phyloP scores from a whole-genome alignment of 345 rosid genomes.

The Pistacia integerrima region DNA sequence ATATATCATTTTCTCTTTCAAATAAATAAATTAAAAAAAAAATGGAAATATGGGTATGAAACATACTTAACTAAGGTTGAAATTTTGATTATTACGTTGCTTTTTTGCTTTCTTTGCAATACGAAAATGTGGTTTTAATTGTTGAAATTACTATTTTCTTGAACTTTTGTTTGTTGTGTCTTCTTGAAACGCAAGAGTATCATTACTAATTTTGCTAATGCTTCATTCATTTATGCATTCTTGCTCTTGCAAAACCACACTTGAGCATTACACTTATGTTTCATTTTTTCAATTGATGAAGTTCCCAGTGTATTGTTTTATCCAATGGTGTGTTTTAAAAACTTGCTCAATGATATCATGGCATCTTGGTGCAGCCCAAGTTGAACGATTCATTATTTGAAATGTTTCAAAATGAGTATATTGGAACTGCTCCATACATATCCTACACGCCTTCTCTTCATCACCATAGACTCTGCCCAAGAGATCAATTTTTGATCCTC shows the following conservation, averaged over 20 bases:
- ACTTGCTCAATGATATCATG: conserved; percentile 6
- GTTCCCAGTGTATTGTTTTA: not conserved
- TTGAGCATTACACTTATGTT: not conserved
- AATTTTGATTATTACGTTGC: not conserved
- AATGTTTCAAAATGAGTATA: no score
- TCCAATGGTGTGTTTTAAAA: not conserved
- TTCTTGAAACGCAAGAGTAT: not conserved
- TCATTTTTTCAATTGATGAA: conserved; percentile 3
- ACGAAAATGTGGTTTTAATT: not conserved
- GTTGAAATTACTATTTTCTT: not conserved
- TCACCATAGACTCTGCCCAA: conserved; percentile 79
- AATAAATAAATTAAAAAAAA: no score
- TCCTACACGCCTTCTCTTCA: conserved; percentile 82
- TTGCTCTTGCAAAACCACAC: not conserved
- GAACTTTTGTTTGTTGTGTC: not conserved
- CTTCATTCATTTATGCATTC: not conserved
- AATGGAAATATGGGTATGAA: not conserved
- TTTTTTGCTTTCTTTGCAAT: not conserved
- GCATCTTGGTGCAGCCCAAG: no score
- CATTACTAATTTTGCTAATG: not conserved
- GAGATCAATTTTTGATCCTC: conserved; percentile 87
- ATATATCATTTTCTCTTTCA: not conserved
- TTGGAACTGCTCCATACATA: no score
- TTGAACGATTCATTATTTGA: no score
- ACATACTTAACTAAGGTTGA: not conserved